A percentile compares a stretch with the other conserved stretches of the same genome.
Conservation (phyloP, 768 basidiomycete genomes). For the Termitomyces sp. region DNA sequence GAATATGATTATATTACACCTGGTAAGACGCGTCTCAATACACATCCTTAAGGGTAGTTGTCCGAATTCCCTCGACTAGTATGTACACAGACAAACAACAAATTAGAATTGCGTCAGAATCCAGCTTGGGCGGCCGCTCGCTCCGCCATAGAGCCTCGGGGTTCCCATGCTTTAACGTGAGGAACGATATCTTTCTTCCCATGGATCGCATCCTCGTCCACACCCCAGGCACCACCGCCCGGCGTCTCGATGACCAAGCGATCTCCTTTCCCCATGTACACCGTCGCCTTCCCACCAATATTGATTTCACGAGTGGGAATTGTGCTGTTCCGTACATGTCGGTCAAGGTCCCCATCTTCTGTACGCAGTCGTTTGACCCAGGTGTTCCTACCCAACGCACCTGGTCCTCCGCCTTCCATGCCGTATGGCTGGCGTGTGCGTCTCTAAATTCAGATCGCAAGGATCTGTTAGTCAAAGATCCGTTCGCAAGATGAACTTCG, state of each 20-base stretch:
- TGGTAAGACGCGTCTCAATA: too few species aligned
- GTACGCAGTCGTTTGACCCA: conserved; percentile 72
- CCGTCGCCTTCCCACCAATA: conserved; percentile 83
- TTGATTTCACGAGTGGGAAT: conserved; percentile 57
- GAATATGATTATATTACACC: too few species aligned
- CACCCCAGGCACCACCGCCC: conserved; percentile 87
- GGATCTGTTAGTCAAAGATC: not conserved
- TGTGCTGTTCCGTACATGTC: conserved; percentile 19
- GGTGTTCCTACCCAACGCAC: conserved; percentile 72
- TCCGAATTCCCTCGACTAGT: too few species aligned
- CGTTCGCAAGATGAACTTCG: not conserved
- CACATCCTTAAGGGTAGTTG: too few species aligned
- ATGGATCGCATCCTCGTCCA: conserved; percentile 20
- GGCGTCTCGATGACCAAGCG: conserved; percentile 79
- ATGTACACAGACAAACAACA: not conserved
- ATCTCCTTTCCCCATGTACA: conserved; percentile 88
- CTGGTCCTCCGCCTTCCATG: conserved; percentile 71
- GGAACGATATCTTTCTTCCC: conserved; percentile 18
- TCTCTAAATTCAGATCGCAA: conserved; percentile 40
- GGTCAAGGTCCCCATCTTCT: conserved; percentile 62
- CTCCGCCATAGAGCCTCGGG: conserved; percentile 66
- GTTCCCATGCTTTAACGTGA: conserved; percentile 52
- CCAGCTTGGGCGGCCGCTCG: conserved; percentile 57
- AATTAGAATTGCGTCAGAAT: conserved; percentile 29
- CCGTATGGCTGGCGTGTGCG: conserved; percentile 86